Evolutionary conservation across 805 yeast species (phyloP), one percentile per base, ranked within the genome.

Genomic region (Saturnispora diversa): DNA sequence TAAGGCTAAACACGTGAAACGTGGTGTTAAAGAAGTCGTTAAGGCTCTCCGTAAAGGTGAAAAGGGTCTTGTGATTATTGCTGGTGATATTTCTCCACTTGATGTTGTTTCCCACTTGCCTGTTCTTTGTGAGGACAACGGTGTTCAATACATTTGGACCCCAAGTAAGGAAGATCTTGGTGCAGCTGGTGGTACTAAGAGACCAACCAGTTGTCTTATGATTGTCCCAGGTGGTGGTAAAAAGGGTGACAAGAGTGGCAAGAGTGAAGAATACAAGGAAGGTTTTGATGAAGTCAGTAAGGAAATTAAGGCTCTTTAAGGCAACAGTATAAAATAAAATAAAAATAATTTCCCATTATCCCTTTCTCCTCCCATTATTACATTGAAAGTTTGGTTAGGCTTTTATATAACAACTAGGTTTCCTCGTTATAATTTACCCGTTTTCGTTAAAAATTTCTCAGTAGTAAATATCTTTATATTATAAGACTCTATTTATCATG

Each of bases 1-100:
- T 40, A 92, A 92, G 69, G 94, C 96, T 49, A 92, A 92, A 69
- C 96, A 90, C 64, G 96, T 92, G 53, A 90, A 87, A 68, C 78
- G 98, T 68, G 99, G 99, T 62, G 97, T 92, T 43, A 92, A 92
- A 66, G 99, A 92, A 68, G 98, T 92, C 27, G 97, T 90, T 54
- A 92, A 92, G 69, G 92, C 97, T 17, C 74, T 92, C 49, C 80
- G 98, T 71, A 92, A 92, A 66, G 97, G 97, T 51, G 97, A 88
- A 63, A 92, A 92, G 66, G 99, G 98, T 40, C 72, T 92, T 39
- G 97, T 92, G 30, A 70, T 92, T 51, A 80, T 92, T 65, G 98
- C 99, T 25, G 97, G 98, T 53, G 99, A 92, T 62, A 92, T 94
- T 49, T 88, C 94, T 42, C 99, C 99, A 44, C 77, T 88, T 37